phyloP scores from a whole-genome alignment of 495 filamentous ascomycete species.

The Thozetella sp. region DNA sequence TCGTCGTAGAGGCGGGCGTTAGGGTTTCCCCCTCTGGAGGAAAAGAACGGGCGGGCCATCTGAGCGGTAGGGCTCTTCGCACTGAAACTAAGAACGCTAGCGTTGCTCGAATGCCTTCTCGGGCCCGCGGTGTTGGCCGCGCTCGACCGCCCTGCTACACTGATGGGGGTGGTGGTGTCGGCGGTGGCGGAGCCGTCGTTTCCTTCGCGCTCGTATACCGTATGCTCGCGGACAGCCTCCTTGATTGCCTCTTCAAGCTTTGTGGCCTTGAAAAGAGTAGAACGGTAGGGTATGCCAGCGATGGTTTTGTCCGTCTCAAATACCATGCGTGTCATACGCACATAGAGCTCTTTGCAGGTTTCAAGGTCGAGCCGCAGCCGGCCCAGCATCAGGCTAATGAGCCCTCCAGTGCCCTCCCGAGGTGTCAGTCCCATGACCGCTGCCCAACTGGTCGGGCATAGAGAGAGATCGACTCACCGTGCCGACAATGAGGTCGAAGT shows the following conservation, averaged over 20 bases:
- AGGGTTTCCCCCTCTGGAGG: constrained; percentile 60
- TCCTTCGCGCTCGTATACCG: constrained; percentile 77
- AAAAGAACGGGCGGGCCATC: constrained; percentile 28
- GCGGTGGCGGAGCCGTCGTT: constrained; percentile 55
- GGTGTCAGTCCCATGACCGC: too few relatives aligned
- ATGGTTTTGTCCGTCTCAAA: constrained; percentile 99
- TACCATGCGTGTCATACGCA: constrained; percentile 88
- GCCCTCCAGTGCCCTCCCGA: constrained; percentile 76
- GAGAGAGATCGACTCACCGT: constrained; percentile 42
- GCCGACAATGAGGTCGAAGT: constrained; percentile 95
- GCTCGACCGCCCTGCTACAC: constrained; percentile 36
- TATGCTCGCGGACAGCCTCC: constrained; percentile 86
- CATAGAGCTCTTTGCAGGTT: constrained; percentile 94
- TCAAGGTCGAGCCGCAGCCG: constrained; percentile 89
- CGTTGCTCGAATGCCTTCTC: constrained; percentile 56
- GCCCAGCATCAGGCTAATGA: constrained; percentile 96
- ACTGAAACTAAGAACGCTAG: constrained; percentile 63
- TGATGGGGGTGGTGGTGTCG: constrained; percentile 27
- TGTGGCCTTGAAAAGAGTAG: constrained; percentile 94
- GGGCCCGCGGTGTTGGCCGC: constrained; percentile 27
- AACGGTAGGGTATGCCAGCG: constrained; percentile 88
- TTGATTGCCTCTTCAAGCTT: constrained; percentile 93
- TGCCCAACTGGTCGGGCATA: too few relatives aligned
- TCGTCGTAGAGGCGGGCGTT: constrained; percentile 78
- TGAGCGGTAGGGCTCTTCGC: constrained; percentile 43